Conservation (phyloP, 768 basidiomycete genomes). For the Suillus spraguei region DNA sequence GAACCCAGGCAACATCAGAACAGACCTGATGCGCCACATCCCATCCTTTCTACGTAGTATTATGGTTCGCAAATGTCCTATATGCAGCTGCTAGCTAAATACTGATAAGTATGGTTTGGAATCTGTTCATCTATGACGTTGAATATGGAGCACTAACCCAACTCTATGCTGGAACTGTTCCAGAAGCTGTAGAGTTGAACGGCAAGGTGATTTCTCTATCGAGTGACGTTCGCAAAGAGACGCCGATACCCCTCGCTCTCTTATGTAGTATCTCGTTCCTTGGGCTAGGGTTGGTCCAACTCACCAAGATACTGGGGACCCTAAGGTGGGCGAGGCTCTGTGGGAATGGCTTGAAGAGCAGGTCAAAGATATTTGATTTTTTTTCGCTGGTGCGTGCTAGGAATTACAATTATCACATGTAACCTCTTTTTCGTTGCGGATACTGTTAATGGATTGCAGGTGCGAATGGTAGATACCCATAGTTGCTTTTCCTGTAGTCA, state of each 20-base stretch:
- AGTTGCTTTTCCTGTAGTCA: neutral
- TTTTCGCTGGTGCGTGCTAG: too few relatives aligned
- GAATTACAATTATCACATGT: too few relatives aligned
- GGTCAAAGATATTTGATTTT: constrained; percentile 21
- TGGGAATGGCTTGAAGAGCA: constrained; percentile 42
- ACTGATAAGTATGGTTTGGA: constrained; percentile 13
- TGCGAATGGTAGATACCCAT: neutral
- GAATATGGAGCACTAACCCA: constrained; percentile 30
- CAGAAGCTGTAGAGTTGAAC: constrained; percentile 25
- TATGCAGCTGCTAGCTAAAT: neutral
- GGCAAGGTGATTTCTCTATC: constrained; percentile 26
- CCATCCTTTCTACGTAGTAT: constrained; percentile 12
- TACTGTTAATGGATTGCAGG: neutral
- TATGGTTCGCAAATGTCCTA: constrained; percentile 9
- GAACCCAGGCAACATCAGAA: constrained; percentile 35
- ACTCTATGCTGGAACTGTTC: constrained; percentile 33
- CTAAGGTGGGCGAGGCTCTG: constrained; percentile 26
- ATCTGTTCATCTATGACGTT: constrained; percentile 12
- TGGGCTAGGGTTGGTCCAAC: constrained; percentile 35
- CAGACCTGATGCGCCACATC: constrained; percentile 26
- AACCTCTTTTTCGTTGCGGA: too few relatives aligned
- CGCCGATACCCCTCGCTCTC: neutral
- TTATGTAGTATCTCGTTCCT: constrained; percentile 34
- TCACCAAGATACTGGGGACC: constrained; percentile 23
- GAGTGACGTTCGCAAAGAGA: neutral